Base-by-base conservation (phyloP, 1,284 basidiomycete species). In the Cryptococcus maquisensis region DNA sequence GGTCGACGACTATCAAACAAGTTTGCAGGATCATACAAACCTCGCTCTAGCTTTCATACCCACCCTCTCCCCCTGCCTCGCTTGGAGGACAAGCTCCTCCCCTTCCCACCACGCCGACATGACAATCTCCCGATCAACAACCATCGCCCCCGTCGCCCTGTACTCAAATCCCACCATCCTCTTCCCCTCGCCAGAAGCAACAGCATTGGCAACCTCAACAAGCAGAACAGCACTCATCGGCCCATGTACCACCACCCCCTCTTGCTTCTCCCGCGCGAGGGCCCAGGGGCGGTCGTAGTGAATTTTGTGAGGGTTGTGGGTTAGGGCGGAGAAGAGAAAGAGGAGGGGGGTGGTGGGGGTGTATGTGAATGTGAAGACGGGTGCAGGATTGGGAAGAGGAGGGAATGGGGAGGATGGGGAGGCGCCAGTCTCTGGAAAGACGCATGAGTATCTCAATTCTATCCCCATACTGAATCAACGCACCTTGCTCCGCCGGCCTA, bases 321-420 rank as follows among this genome's bases (percentile, higher is more conserved):
- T 91, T 37, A 91, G 77, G 15, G 89, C 87, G 10, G 87, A 90
- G 76, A 87, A 92, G 10, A 88, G 83, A 78, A 91, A 91, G 21
- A 91, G 78, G 1, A 86, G 88, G 5, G 84, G 84, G 36, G 83
- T 72, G 20, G 81, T 83, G 10, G 88, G 88, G 9, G 77, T 82
- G 84, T 2, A 80, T 28, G 46, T 40, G 20, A 24, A 44, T n/a
- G 42, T 15, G 20, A 44, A 44, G 18, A 15, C 3, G 42, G 40
- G 26, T 28, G n/a, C n/a, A n/a, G 20, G 26, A 41, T 15, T 28
- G 13, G 24, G 13, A 13, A 12, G n/a, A 32, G 24, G 16, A 12
- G 32, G n/a, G n/a, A n/a, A n/a, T n/a, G n/a, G n/a, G n/a, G n/a
- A n/a, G n/a, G n/a, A n/a, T n/a, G n/a, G n/a, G n/a, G n/a, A n/a